These are phyloP conservation scores for Exophiala phaeomuriformis DNA, from an alignment of 2,329 filamentous ascomycete genomes.

Conservation along the genomic window DNA sequence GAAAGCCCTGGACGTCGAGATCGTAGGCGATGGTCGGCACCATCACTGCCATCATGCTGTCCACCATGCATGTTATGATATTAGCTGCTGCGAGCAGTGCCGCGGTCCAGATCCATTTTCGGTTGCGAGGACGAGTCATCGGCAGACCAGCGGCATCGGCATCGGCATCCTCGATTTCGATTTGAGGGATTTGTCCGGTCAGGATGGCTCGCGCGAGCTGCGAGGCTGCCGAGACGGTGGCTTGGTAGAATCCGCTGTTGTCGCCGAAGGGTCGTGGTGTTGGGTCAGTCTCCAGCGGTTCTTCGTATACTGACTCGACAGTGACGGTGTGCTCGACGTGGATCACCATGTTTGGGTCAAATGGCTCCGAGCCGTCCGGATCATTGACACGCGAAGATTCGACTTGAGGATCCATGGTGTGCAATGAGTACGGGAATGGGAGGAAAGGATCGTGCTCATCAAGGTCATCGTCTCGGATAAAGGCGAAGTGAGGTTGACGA, in stretches of 20 bases:
- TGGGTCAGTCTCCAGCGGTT: neutral
- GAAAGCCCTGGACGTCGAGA: conserved; percentile 16
- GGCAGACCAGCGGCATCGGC: neutral
- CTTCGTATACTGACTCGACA: conserved; percentile 1
- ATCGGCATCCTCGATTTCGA: neutral
- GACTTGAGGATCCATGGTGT: neutral
- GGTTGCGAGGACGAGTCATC: neutral
- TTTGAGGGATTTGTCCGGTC: neutral
- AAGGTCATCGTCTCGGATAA: neutral
- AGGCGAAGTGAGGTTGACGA: neutral
- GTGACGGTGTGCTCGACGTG: conserved; percentile 3
- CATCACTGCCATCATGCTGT: conserved; percentile 18
- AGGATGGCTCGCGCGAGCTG: conserved; percentile 6
- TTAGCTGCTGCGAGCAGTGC: conserved; percentile 14
- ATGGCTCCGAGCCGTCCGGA: neutral
- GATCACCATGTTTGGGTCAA: neutral
- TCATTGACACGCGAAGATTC: neutral
- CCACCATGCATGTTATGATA: conserved; percentile 7
- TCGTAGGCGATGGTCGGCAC: conserved; percentile 14
- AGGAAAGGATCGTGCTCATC: neutral
- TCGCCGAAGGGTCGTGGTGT: conserved; percentile 2
- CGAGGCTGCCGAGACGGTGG: conserved; percentile 9
- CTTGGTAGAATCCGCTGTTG: conserved; percentile 5
- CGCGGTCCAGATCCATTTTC: conserved; percentile 10
- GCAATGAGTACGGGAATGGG: neutral